These are phyloP conservation scores for Acarospora socialis DNA, from an alignment of 2,329 filamentous ascomycete species.

Conservation along the genomic window DNA sequence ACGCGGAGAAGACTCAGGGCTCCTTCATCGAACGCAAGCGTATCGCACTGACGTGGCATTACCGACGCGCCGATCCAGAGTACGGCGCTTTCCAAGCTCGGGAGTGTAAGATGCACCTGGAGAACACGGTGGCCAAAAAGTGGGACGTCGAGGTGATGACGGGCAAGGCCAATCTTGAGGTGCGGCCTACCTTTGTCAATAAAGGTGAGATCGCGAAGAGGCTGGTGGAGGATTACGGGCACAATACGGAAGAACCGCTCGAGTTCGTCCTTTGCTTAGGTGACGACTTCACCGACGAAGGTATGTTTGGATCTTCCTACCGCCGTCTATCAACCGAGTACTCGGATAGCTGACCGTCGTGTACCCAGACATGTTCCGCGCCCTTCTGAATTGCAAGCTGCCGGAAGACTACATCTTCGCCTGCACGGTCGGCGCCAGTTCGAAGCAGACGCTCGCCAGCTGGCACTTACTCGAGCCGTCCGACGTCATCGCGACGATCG, in stretches of 20 bases:
- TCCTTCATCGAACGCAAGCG: conserved; percentile 91
- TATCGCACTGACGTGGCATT: conserved; percentile 94
- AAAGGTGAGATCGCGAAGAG: conserved; percentile 90
- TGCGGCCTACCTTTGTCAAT: conserved; percentile 93
- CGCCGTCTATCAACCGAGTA: neutral
- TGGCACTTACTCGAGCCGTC: conserved; percentile 82
- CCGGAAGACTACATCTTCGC: conserved; percentile 62
- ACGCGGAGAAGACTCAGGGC: conserved; percentile 73
- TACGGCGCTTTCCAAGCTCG: conserved; percentile 65
- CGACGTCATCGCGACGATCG: conserved; percentile 62
- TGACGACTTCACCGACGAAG: conserved; percentile 95
- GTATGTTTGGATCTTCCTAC: conserved; percentile 33
- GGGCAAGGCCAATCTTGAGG: conserved; percentile 92
- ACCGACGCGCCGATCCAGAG: conserved; percentile 78
- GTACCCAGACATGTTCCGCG: conserved; percentile 61
- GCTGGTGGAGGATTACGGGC: conserved; percentile 59
- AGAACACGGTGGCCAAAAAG: conserved; percentile 57
- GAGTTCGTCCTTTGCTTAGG: conserved; percentile 86
- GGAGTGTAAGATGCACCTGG: conserved; percentile 69
- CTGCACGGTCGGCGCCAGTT: conserved; percentile 80
- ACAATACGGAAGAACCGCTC: conserved; percentile 34
- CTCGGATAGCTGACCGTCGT: conserved; percentile 3
- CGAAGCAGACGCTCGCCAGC: conserved; percentile 77
- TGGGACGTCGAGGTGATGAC: conserved; percentile 95
- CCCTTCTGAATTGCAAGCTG: conserved; percentile 47